Evolutionary conservation across 2,329 filamentous ascomycete species (phyloP), one percentile per base, ranked within the genome.

Genomic region (Botrytis porri): DNA sequence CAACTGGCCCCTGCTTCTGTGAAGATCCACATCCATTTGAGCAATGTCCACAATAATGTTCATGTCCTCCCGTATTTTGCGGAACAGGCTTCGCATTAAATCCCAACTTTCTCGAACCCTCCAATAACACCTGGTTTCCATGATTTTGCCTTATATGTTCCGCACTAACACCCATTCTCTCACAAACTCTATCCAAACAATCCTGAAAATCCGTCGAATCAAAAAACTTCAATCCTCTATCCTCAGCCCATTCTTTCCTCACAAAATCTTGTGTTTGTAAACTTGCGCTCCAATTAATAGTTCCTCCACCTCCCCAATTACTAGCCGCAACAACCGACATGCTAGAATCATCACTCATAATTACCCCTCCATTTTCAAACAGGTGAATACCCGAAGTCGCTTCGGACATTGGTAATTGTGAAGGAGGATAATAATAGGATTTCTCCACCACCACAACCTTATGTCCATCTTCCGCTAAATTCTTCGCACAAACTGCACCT

Each of bases 301-400:
- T 94, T 9, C 94, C 94, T 72, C 95, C 95, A 60, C 95, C 95
- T 43, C 95, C 95, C 89, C 92, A 97, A 45, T 88, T 88, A 72
- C 89, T 88, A 2, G 93, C 95, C 0, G 92, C 88, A 4, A 93
- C 81, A 20, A 95, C 81, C 25, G 83, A 87, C 45, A 91, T 84
- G 9, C 87, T 86, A 18, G 84, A 84, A 78, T 92, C 87, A 74
- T 91, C 84, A 75, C 85, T 84, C 77, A 86, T 78, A 8, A 87
- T 77, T 29, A 88, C 81, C 12, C 92, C 92, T 35, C 87, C 87
- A 74, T 88, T 89, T 77, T 94, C 92, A 78, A 88, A 96, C 41
- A 97, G 84, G 78, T 92, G 88, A 10, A 85, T 81, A 62, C 84
- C 84, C 0, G 86, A 93, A 18, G 88, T 83, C 2, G 84, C 83